Conservation (phyloP, 345 rosid genomes). For the Salix exigua region DNA sequence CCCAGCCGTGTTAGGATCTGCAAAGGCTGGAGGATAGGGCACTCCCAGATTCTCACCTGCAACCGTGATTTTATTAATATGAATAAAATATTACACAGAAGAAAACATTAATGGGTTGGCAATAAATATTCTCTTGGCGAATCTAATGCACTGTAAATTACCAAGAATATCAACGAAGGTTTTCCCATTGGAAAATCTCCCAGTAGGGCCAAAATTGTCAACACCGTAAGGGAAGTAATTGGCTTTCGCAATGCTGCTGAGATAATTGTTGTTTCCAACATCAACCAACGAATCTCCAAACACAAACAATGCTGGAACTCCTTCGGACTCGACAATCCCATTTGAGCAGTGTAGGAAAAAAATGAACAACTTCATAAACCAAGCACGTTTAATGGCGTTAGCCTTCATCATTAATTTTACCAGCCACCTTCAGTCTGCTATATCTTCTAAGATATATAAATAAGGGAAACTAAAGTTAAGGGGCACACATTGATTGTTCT, state of each 20-base stretch:
- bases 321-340: constrained; percentile 21
- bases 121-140: no score
- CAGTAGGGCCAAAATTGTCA: constrained; percentile 19
- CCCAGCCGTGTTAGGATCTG: constrained; percentile 63
- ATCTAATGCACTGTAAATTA: neutral
- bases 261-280: constrained; percentile 30
- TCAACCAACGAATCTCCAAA: constrained; percentile 33
- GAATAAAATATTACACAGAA: neutral
- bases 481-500: no score
- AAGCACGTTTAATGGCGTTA: neutral
- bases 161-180: constrained; percentile 30
- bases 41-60: constrained; percentile 24
- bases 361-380: constrained; percentile 14
- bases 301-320: constrained; percentile 21
- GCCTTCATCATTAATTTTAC: constrained; percentile 1
- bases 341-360: constrained; percentile 22
- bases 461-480: neutral
- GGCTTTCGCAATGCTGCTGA: constrained; percentile 19
- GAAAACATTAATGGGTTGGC: no score
- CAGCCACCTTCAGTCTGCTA: neutral
- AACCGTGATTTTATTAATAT: neutral
- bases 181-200: constrained; percentile 29
- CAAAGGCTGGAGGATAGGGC: constrained; percentile 48
- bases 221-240: constrained; percentile 29
- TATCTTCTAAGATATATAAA: neutral